phyloP scores from a whole-genome alignment of 805 yeast genomes.

The Candida cerambycidarum region DNA sequence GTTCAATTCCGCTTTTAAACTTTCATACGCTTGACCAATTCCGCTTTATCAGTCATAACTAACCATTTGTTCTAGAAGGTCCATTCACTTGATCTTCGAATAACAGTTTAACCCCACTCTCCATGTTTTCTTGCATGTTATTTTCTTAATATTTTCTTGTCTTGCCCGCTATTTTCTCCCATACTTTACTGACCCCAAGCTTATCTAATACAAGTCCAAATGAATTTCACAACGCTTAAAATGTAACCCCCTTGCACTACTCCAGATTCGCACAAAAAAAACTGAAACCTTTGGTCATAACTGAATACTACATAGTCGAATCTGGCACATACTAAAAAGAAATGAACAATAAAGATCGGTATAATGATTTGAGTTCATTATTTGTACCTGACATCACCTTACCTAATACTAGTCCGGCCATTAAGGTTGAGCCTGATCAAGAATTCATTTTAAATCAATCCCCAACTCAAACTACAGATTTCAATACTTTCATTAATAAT shows the following conservation, averaged over 20 bases:
- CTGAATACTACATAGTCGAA: not conserved
- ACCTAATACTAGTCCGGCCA: conserved; percentile 16
- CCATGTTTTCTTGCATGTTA: too few relatives aligned
- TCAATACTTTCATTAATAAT: conserved; percentile 22
- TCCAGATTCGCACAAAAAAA: not conserved
- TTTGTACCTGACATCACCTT: conserved; percentile 39
- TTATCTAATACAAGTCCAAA: too few relatives aligned
- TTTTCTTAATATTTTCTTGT: too few relatives aligned
- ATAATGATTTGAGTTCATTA: conserved; percentile 43
- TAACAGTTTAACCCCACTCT: too few relatives aligned
- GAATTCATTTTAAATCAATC: conserved; percentile 5
- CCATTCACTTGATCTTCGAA: too few relatives aligned
- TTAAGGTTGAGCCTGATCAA: conserved; percentile 6
- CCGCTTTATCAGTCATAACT: too few relatives aligned
- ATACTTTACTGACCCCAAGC: too few relatives aligned
- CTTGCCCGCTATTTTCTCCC: too few relatives aligned
- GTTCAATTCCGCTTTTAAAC: not conserved
- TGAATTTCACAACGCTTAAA: not conserved
- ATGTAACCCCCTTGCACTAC: not conserved
- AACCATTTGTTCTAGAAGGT: too few relatives aligned
- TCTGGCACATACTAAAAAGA: not conserved
- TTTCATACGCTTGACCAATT: too few relatives aligned
- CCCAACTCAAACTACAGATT: conserved; percentile 13
- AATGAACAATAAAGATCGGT: conserved; percentile 12
- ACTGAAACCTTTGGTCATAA: not conserved